Conservation (phyloP, 371 early-diverging fungal species). For the Mortierella sp. region DNA sequence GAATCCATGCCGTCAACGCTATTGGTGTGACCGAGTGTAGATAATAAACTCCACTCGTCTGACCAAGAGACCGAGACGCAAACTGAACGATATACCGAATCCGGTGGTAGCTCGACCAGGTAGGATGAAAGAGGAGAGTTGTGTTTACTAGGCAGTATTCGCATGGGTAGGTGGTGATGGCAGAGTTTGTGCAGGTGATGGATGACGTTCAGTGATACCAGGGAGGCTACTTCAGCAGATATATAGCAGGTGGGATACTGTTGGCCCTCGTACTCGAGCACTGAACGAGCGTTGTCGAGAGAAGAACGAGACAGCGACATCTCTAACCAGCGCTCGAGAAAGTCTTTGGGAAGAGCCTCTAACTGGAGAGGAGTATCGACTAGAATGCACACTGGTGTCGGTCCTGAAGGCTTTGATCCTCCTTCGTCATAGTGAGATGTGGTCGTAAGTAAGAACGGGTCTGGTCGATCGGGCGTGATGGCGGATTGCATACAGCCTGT, state of each 20-base stretch:
- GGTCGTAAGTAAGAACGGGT: too few species aligned
- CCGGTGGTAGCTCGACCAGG: background rate
- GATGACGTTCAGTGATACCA: constrained; percentile 7
- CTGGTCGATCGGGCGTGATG: too few species aligned
- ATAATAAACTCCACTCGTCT: background rate
- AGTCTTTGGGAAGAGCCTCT: background rate
- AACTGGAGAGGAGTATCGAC: background rate
- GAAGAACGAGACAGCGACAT: constrained; percentile 2
- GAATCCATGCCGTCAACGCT: background rate
- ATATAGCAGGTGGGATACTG: constrained; percentile 9
- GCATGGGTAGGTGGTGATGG: constrained; percentile 7
- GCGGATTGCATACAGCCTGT: too few species aligned
- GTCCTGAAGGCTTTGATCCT: too few species aligned
- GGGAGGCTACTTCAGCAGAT: constrained; percentile 2
- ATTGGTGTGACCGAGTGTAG: background rate
- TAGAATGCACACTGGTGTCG: background rate
- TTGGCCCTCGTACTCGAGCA: background rate
- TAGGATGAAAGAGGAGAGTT: constrained; percentile 10
- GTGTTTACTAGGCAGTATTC: constrained; percentile 1
- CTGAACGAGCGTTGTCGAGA: background rate
- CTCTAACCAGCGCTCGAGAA: constrained; percentile 17
- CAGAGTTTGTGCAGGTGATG: background rate
- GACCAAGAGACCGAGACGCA: constrained; percentile 20
- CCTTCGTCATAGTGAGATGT: too few species aligned
- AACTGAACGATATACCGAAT: background rate